Base-by-base conservation (phyloP, 1,284 basidiomycete genomes). In the Binderoboletus segoi region DNA sequence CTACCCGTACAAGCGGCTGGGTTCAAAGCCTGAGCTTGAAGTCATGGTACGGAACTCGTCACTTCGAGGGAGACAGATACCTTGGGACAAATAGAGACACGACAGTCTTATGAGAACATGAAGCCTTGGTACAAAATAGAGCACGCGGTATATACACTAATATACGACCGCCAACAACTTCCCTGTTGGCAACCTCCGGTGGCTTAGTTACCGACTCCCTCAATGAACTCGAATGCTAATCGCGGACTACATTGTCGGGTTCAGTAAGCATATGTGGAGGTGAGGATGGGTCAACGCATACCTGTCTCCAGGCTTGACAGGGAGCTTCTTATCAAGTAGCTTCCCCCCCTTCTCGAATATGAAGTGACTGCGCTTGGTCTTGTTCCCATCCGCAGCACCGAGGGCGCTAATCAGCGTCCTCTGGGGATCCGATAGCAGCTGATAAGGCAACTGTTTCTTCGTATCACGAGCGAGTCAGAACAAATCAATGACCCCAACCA, bases 311-410 rank as follows among this genome's bases (percentile, higher is more conserved):
- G 94, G 89, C 67, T 93, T 91, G 52, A 96, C 93, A 1, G 91
- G 90, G 8, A 92, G 77, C 66, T 85, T 86, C 75, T 86, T 90
- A 32, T 95, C 88, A 16, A 95, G 73, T 40, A 96, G 78, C 71
- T 91, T 91, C 2, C 93, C 94, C 11, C 91, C 92, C 72, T 92
- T 90, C 63, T 85, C 91, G 63, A 96, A 95, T 61, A 96, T 83
- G 73, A 96, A 96, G 72, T 96, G 93, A 60, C 90, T 93, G 20
- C 94, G 84, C 73, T 91, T 90, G 44, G 91, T 93, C 76, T 86
- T 91, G 45, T 88, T 90, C 3, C 86, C 89, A 46, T 86, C 84
- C 3, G 84, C 88, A 3, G 94, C 93, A 16, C 94, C 95, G 37
- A 98, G 80, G 10, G 85, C 84, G 49, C 82, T 82, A 67, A 98